Conservation (phyloP, 2,329 filamentous ascomycete genomes). For the Fusarium agapanthi region DNA sequence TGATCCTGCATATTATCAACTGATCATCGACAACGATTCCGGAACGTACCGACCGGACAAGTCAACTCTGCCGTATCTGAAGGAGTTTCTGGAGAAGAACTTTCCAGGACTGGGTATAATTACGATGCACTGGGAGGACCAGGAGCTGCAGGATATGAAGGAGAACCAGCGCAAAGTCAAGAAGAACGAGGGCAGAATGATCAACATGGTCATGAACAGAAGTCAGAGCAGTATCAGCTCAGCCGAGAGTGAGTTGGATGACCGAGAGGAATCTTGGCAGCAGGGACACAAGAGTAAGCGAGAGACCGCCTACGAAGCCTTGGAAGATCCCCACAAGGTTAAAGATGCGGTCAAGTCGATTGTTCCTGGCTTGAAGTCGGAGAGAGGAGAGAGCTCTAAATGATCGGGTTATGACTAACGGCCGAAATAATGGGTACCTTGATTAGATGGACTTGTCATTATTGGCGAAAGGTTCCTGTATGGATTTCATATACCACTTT, state of each 20-base stretch:
- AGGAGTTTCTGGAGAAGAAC: conserved; percentile 74
- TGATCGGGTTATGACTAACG: conserved; percentile 29
- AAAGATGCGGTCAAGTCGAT: conserved; percentile 49
- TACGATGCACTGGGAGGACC: conserved; percentile 80
- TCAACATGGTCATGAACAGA: conserved; percentile 66
- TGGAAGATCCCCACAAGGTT: conserved; percentile 59
- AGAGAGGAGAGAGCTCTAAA: conserved; percentile 32
- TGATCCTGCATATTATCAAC: conserved; percentile 73
- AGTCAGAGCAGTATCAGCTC: conserved; percentile 64
- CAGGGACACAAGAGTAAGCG: conserved; percentile 58
- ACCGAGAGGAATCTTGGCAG: conserved; percentile 53
- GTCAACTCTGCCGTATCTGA: conserved; percentile 75
- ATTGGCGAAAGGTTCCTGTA: conserved; percentile 31
- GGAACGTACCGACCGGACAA: conserved; percentile 93
- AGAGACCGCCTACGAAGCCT: conserved; percentile 59
- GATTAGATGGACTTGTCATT: conserved; percentile 6
- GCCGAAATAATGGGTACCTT: conserved; percentile 8
- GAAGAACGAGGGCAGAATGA: conserved; percentile 65
- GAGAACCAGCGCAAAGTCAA: conserved; percentile 77
- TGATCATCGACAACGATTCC: conserved; percentile 94
- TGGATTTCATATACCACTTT: conserved; percentile 20
- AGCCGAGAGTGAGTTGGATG: conserved; percentile 60
- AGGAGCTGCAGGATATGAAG: conserved; percentile 79
- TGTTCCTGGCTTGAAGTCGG: conserved; percentile 37
- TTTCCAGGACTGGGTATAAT: conserved; percentile 81